A percentile compares a stretch with the other conserved stretches of the same genome.
Conservation (phyloP, 2,329 filamentous ascomycete species). For the Sarocladiaceae sp. region DNA sequence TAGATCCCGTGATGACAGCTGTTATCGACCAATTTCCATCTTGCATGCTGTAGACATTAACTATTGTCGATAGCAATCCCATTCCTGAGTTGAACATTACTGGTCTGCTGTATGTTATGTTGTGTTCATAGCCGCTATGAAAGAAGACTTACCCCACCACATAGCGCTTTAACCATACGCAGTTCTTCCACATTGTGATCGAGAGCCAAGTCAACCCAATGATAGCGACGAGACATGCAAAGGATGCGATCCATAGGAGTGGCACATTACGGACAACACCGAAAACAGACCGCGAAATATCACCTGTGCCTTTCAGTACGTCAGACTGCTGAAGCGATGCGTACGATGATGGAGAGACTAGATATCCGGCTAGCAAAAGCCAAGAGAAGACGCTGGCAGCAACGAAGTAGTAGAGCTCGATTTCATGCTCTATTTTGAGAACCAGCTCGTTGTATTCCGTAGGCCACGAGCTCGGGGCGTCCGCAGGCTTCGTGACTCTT, state of each 20-base stretch:
- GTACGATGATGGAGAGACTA: background rate
- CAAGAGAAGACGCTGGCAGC: background rate
- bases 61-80: background rate
- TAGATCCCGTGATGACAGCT: background rate
- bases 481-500: too few species aligned
- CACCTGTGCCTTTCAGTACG: background rate
- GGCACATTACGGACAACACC: background rate
- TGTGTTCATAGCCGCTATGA: background rate
- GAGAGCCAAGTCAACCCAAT: background rate
- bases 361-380: background rate
- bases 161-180: background rate
- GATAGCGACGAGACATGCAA: background rate
- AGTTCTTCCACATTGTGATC: background rate
- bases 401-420: slow-evolving; percentile 1
- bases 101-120: background rate
- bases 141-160: background rate
- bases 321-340: background rate
- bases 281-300: background rate
- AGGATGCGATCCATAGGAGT: background rate
- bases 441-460: too few species aligned
- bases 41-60: background rate
- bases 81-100: background rate
- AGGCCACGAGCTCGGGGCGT: too few species aligned
- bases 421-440: too few species aligned
- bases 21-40: background rate